Base-by-base conservation (phyloP, 1,139 yeast genomes). In the Debaryomycetaceae sp. region DNA sequence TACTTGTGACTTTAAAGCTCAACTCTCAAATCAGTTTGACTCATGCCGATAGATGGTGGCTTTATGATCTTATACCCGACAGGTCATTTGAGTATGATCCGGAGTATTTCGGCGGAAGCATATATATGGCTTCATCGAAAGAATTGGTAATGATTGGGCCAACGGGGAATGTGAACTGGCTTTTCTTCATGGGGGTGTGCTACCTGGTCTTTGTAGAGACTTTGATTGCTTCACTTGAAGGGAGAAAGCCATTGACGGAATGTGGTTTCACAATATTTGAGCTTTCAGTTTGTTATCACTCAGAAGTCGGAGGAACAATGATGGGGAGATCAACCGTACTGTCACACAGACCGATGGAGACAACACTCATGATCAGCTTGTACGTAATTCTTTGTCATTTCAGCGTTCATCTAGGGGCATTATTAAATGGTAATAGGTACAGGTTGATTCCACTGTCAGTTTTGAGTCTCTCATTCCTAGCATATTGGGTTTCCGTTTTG, bases 221-320 rank as follows among this genome's bases (percentile, higher is more conserved):
- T 0, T 83, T 86, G 52, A 69, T 82, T 1, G 74, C 87, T 6
- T 81, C 80, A 17, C 72, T 83, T 3, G 75, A 76, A 45, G 88
- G 87, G 6, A 64, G 65, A 33, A 72, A 74, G 39, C 87, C 89
- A 1, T 73, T 75, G 45, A 76, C 80, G 7, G 93, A 84, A 51
- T 76, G 85, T 7, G 90, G 90, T 0, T 68, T 85, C 52, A 83
- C 93, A 0, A 64, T 85, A 31, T 84, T 86, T 60, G 95, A 86
- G 56, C 84, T 81, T 56, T 83, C 90, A 1, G 62, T 84, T 27
- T 87, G 88, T 9, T 84, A 84, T 56, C 90, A 85, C 57, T 27
- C 31, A 11, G 31, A 27, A 27, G 31, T 27, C 11, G 31, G 31
- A 8, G 31, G 31, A 11, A 8, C 31, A 11, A 8, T 27, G 8